These are phyloP conservation scores for Naegleria gruberi DNA, from an alignment of 208 protist species.

Conservation along the genomic window DNA sequence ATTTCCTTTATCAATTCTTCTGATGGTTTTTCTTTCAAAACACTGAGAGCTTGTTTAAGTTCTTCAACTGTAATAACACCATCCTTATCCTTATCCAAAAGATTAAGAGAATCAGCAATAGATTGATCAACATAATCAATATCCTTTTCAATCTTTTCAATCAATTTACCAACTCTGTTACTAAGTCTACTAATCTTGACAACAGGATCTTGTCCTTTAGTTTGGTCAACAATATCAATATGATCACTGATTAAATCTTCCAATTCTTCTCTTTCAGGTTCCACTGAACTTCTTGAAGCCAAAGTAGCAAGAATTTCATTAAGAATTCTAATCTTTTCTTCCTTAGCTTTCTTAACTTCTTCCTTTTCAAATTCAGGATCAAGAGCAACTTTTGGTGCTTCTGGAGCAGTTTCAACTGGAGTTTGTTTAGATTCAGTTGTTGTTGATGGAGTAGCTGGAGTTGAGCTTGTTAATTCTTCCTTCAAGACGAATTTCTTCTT, in stretches of 20 bases:
- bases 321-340: background rate
- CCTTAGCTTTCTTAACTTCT: background rate
- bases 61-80: constrained; percentile 6
- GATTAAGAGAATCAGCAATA: background rate
- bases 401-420: background rate
- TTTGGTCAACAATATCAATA: background rate
- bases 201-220: background rate
- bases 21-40: background rate
- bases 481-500: background rate
- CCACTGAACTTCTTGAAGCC: background rate
- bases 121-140: constrained; percentile 10
- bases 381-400: background rate
- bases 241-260: constrained; percentile 8
- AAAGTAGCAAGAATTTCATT: background rate
- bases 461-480: background rate
- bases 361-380: background rate
- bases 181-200: background rate
- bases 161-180: background rate
- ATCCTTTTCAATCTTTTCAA: constrained; percentile 16
- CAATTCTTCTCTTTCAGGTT: background rate
- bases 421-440: background rate
- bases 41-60: background rate
- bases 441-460: background rate
- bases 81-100: constrained; percentile 22
- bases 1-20: background rate